Percentiles rank a stretch among this genome's conserved stretches.
Conservation (phyloP, 345 rosid genomes). For the Garcia nutans region DNA sequence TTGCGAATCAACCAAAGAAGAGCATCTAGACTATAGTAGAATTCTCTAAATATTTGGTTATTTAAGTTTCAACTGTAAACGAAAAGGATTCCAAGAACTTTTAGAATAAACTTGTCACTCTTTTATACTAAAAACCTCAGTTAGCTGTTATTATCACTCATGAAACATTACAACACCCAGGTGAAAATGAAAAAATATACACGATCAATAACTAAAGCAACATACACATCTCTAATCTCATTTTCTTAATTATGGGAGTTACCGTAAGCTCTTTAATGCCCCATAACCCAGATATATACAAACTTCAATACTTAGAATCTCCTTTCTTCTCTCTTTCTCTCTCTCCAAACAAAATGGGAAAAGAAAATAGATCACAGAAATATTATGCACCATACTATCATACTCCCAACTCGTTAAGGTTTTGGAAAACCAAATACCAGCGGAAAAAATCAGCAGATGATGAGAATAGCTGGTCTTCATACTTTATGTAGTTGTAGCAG, state of each 20-base stretch:
- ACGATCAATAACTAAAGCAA: neutral
- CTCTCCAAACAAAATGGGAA: neutral
- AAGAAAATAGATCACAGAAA: neutral
- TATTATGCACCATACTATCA: neutral
- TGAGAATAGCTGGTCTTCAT: neutral
- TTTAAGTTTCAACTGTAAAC: too few species aligned
- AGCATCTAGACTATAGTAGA: too few species aligned
- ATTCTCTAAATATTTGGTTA: too few species aligned
- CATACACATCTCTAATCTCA: neutral
- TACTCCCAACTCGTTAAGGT: neutral
- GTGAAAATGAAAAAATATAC: neutral
- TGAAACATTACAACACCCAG: neutral
- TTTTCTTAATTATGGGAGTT: neutral
- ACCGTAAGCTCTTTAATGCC: neutral
- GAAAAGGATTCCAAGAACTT: too few species aligned
- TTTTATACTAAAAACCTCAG: neutral
- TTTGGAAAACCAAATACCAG: neutral
- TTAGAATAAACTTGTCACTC: too few species aligned
- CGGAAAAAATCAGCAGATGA: neutral
- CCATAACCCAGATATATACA: neutral
- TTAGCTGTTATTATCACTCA: neutral
- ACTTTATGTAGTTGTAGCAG: neutral
- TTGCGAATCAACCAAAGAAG: too few species aligned
- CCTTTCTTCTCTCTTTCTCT: neutral
- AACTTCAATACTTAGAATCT: neutral